Percentiles rank a stretch among this genome's conserved stretches.
These are phyloP conservation scores for Irpex rosettiformis DNA, from an alignment of 1,284 basidiomycete genomes.

Conservation along the genomic window DNA sequence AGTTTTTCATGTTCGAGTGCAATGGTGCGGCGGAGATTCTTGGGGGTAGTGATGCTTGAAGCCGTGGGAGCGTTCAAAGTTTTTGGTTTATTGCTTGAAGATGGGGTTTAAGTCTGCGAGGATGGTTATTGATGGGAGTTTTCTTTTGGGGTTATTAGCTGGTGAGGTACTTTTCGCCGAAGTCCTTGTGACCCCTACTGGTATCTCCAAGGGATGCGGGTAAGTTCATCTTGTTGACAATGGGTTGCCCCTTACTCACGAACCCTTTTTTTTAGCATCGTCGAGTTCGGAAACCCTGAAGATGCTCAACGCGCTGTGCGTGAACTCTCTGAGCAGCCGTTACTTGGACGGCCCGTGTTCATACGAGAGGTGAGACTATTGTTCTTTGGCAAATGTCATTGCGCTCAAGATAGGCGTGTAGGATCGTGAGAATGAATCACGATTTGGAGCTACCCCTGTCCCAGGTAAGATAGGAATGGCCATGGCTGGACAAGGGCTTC, in stretches of 20 bases:
- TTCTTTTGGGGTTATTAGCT: conserved; percentile 82
- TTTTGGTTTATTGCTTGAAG: conserved; percentile 52
- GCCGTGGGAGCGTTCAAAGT: conserved; percentile 24
- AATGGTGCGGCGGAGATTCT: conserved; percentile 7
- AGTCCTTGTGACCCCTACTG: conserved; percentile 94
- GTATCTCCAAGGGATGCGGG: conserved; percentile 98
- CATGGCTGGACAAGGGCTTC: conserved; percentile 76
- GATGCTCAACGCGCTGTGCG: conserved; percentile 84
- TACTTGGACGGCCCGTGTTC: conserved; percentile 92
- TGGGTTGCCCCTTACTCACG: conserved; percentile 10
- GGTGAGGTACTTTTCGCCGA: conserved; percentile 98
- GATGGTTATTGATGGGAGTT: conserved; percentile 81
- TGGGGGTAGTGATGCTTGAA: conserved; percentile 14
- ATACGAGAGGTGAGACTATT: conserved; percentile 80
- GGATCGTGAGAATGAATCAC: conserved; percentile 95
- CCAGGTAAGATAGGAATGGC: conserved; percentile 92
- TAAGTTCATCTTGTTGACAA: conserved; percentile 42
- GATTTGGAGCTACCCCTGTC: conserved; percentile 91
- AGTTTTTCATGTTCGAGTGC: conserved; percentile 30
- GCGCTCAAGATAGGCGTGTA: conserved; percentile 30
- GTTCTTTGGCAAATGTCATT: not conserved
- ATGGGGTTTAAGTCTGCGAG: conserved; percentile 61
- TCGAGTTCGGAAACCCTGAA: conserved; percentile 84
- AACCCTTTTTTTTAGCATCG: conserved; percentile 57
- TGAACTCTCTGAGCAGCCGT: conserved; percentile 82